Evolutionary conservation across 2,329 filamentous ascomycete genomes (phyloP).

Genomic region (Penicillium frequentans): DNA sequence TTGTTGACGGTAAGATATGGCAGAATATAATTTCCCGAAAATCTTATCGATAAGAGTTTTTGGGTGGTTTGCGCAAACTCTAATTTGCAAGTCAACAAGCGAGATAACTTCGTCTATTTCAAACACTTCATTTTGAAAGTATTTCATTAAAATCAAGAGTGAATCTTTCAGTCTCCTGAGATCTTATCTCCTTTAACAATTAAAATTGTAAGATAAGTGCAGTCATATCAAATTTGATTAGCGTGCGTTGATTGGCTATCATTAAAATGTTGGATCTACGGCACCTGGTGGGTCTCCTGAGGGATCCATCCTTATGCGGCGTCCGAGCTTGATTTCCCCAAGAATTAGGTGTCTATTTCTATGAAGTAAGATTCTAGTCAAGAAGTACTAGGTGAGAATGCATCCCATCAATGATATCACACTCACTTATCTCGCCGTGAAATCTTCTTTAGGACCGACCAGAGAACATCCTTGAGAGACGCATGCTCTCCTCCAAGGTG

Average conservation of each 20-base stretch:
- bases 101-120: neutral
- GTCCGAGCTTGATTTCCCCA: too few species aligned
- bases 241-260: neutral
- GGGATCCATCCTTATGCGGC: too few species aligned
- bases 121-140: neutral
- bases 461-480: conserved; percentile 85
- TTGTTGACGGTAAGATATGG: conserved; percentile 1
- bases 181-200: neutral
- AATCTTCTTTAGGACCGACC: conserved; percentile 90
- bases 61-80: neutral
- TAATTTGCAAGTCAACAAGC: neutral
- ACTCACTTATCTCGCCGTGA: conserved; percentile 37
- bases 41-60: conserved; percentile 3
- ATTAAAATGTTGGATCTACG: neutral
- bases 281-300: neutral
- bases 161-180: too few species aligned
- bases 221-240: neutral
- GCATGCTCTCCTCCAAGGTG: conserved; percentile 76
- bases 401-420: too few species aligned
- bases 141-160: too few species aligned
- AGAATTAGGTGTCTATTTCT: too few species aligned
- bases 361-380: too few species aligned
- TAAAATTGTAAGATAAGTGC: neutral
- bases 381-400: too few species aligned
- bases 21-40: neutral